Base-by-base conservation (phyloP, 2,329 filamentous ascomycete genomes). In the Knufia petricola region DNA sequence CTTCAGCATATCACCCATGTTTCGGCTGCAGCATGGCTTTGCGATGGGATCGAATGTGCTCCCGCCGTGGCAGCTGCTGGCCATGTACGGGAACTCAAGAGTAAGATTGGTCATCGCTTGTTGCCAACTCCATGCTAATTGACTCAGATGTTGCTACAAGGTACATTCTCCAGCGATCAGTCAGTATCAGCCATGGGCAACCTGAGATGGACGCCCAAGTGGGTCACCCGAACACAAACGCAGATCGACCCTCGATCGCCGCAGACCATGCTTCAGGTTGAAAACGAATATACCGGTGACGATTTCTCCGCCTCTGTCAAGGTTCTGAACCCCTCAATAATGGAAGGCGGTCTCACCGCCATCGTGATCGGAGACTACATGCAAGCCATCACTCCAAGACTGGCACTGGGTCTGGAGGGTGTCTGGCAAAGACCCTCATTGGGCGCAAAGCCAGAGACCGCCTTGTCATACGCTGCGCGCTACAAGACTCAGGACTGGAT, bases 11-110 rank as follows among this genome's bases (percentile, higher is more conserved):
- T 80, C 82, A 50, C 92, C 92, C 50, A 74, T 96, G 59, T 98
- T 98, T 77, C 90, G 96, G 71, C 85, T 95, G 60, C 95, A 90
- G 57, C 92, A 98, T 73, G 87, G 92, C 60, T 92, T 98, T 68
- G 84, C 90, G 49, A 87, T 95, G 79, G 90, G 92, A 60, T 79
- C 78, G 37, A 87, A 95, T 70, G 82, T 85, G 58, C 76, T 94
- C 67, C 89, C 89, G 66, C 92, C 92, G 31, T 98, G 98, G 71
- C 87, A 87, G 48, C 95, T 96, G 71, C 87, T 88, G 59, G 87
- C 86, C 56, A 80, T 98, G 63, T 95, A 92, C 66, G 92, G 92
- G 59, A 95, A 86, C 58, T 85, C 84, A 69, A 90, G 87, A 77
- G 90, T 95, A 70, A 60, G 78, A 7, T 31, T 9, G 23, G 20